phyloP scores from a whole-genome alignment of 2,329 filamentous ascomycete genomes.

The Emmonsia crescens region DNA sequence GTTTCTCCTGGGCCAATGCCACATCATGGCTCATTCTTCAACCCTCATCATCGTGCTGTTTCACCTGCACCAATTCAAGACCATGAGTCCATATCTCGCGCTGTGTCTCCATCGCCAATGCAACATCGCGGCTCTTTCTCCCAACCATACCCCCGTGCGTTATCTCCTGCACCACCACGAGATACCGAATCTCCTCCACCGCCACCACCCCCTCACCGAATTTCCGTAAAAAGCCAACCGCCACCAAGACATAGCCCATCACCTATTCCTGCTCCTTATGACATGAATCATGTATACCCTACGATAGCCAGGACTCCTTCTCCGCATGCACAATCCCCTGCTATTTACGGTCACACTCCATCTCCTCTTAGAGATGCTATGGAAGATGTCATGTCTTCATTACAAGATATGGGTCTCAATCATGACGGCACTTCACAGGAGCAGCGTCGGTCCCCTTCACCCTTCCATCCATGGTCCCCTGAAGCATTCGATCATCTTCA shows the following conservation, averaged over 20 bases:
- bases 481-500: constrained; percentile 61
- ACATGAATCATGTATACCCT: constrained; percentile 33
- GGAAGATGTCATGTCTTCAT: constrained; percentile 94
- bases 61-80: constrained; percentile 1
- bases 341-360: constrained; percentile 61
- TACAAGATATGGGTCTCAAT: constrained; percentile 70
- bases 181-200: constrained; percentile 55
- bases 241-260: constrained; percentile 16
- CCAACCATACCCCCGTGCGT: background rate
- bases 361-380: constrained; percentile 89
- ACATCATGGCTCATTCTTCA: constrained; percentile 11
- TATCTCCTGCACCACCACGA: background rate
- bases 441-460: constrained; percentile 39
- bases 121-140: constrained; percentile 3
- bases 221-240: constrained; percentile 38
- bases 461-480: constrained; percentile 74
- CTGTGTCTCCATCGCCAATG: background rate
- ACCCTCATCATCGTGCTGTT: constrained; percentile 1
- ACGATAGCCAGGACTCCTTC: constrained; percentile 37
- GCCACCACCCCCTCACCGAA: constrained; percentile 67
- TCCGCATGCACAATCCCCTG: constrained; percentile 49
- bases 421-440: constrained; percentile 41
- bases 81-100: background rate
- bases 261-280: constrained; percentile 25
- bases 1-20: no score